Conservation (phyloP, 805 yeast species). For the Suhomyces xylopsoci region DNA sequence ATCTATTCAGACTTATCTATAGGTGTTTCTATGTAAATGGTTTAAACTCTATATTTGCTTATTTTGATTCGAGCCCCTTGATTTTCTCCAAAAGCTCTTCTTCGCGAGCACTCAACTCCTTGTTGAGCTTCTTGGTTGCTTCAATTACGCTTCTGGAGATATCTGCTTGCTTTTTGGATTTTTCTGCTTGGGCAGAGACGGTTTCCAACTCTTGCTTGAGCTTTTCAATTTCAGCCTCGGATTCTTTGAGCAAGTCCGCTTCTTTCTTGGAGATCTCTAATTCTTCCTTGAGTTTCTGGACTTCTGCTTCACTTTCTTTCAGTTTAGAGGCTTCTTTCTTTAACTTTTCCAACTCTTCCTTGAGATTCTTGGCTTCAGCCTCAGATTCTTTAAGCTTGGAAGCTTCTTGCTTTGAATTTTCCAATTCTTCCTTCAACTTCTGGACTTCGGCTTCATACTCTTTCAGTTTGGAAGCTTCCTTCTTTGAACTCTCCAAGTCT, state of each 20-base stretch:
- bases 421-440: neutral
- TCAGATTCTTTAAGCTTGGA: neutral
- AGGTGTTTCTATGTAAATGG: neutral
- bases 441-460: neutral
- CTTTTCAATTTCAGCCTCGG: neutral
- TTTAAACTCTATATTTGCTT: neutral
- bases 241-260: neutral
- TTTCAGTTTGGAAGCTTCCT: neutral
- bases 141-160: neutral
- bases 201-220: neutral
- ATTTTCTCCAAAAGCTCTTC: neutral
- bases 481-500: neutral
- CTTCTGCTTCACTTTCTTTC: neutral
- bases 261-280: neutral
- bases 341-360: neutral
- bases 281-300: neutral
- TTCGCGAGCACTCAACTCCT: neutral
- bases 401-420: neutral
- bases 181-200: neutral
- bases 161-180: conserved; percentile 2
- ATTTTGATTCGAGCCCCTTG: neutral
- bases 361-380: neutral
- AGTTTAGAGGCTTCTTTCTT: neutral
- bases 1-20: neutral
- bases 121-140: neutral